Base-by-base conservation (phyloP, 768 basidiomycete genomes). In the Podaxis sp. region DNA sequence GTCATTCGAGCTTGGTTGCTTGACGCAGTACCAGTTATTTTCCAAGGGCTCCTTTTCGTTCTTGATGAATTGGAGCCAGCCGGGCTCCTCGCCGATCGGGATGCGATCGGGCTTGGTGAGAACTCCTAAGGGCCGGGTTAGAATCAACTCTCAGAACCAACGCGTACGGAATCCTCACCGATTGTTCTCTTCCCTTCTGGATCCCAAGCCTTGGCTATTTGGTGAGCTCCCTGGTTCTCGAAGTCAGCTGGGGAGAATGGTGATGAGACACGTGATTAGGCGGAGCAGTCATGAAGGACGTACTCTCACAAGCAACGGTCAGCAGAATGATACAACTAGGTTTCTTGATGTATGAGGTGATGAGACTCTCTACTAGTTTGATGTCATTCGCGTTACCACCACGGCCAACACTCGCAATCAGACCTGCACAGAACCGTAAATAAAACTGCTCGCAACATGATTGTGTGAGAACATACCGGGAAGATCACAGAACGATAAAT, bases 91-190 rank as follows among this genome's bases (percentile, higher is more conserved):
- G 0, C 83, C 85, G 1, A 67, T 50, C 0, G 81, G 82, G 58
- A 86, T 88, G 9, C 86, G 82, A 63, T 89, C 89, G 0, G 88
- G 87, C 63, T 92, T 91, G 0, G 89, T 92, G n/a, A 90, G 77
- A n/a, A 90, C 87, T 55, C 88, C 89, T 89, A 16, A 42, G 32
- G 11, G 32, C 11, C 18, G 14, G 18, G 10, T 38, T 50, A 42
- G 28, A 52, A 5, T 32, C 27, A 13, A 27, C n/a, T 27, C 14
- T 36, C 25, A 7, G 25, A 32, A 32, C 32, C 32, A 32, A 27
- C 5, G 10, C 18, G 37, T 21, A 18, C 11, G 7, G 7, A 1
- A 56, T 9, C 18, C 79, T 27, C 62, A 89, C 90, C 89, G 14
- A 91, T 86, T 0, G 89, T 92, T 4, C 89, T 77, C 54, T 77